Percentiles rank a stretch among this genome's conserved stretches.
These are phyloP conservation scores for Penicillium paradoxum DNA, from an alignment of 495 filamentous ascomycete genomes.

Conservation along the genomic window DNA sequence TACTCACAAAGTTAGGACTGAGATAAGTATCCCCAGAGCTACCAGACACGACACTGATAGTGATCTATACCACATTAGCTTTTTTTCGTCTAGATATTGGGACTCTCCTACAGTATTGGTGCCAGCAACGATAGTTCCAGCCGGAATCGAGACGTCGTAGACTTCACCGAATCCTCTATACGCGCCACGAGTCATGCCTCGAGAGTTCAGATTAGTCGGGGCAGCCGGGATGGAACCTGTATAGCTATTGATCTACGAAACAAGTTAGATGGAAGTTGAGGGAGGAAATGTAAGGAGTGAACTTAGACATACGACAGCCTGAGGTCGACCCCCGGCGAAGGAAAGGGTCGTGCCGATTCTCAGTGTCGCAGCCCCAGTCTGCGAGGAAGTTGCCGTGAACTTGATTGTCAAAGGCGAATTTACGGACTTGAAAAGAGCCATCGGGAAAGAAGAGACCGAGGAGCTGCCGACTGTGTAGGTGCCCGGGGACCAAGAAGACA, in stretches of 20 bases:
- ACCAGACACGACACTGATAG: slow-evolving; percentile 54
- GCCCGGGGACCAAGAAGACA: slow-evolving; percentile 52
- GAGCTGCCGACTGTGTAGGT: slow-evolving; percentile 58
- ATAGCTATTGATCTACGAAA: slow-evolving; percentile 47
- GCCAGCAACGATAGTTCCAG: slow-evolving; percentile 52
- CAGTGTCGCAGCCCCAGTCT: slow-evolving; percentile 51
- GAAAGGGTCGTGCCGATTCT: slow-evolving; percentile 60
- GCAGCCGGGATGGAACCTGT: slow-evolving; percentile 44
- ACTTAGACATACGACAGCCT: slow-evolving; percentile 18
- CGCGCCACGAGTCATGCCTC: slow-evolving; percentile 60
- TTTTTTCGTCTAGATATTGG: background rate
- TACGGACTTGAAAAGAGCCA: slow-evolving; percentile 59
- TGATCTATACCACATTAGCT: slow-evolving; percentile 31
- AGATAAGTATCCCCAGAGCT: slow-evolving; percentile 51
- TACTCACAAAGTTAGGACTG: slow-evolving; percentile 57
- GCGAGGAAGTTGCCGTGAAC: slow-evolving; percentile 49
- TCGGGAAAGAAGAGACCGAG: slow-evolving; percentile 50
- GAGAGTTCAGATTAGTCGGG: slow-evolving; percentile 57
- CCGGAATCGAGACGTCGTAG: slow-evolving; percentile 52
- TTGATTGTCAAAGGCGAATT: slow-evolving; percentile 60
- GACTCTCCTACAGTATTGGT: slow-evolving; percentile 45
- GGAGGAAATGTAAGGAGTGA: background rate
- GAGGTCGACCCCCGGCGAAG: slow-evolving; percentile 47
- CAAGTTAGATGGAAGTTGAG: background rate
- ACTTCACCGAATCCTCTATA: slow-evolving; percentile 59